Evolutionary conservation across 805 yeast genomes (phyloP).

Genomic region (Hanseniaspora singularis): DNA sequence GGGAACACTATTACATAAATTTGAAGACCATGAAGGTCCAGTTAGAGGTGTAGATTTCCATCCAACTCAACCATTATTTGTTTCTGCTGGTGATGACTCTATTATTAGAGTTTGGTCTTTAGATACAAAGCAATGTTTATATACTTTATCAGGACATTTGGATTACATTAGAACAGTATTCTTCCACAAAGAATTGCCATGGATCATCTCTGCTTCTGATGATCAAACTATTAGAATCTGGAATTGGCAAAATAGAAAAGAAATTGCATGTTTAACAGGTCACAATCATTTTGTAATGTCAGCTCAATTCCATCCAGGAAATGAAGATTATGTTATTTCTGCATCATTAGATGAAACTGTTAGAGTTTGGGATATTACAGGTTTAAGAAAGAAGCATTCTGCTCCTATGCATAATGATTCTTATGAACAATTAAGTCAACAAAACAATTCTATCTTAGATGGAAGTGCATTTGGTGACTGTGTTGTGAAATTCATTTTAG

Average conservation of each 20-base stretch:
- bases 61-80: conserved; percentile 95
- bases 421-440: conserved; percentile 34
- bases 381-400: conserved; percentile 86
- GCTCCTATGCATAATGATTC: conserved; percentile 47
- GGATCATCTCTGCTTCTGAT: conserved; percentile 93
- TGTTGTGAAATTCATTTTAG: conserved; percentile 85
- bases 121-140: conserved; percentile 78
- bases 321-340: conserved; percentile 86
- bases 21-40: conserved; percentile 97
- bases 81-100: conserved; percentile 95
- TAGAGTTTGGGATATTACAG: conserved; percentile 96
- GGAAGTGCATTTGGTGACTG: conserved; percentile 88
- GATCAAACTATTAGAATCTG: conserved; percentile 98
- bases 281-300: conserved; percentile 98
- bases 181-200: conserved; percentile 91
- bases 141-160: conserved; percentile 84
- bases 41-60: conserved; percentile 93
- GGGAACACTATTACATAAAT: conserved; percentile 94
- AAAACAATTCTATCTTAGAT: conserved; percentile 64
- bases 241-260: conserved; percentile 99
- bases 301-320: conserved; percentile 85
- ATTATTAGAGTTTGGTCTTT: conserved; percentile 93
- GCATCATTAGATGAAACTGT: conserved; percentile 98
- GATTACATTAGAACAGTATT: conserved; percentile 90
- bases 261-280: conserved; percentile 92